phyloP scores from a whole-genome alignment of 495 filamentous ascomycete species.

The Cudoniella acicularis region DNA sequence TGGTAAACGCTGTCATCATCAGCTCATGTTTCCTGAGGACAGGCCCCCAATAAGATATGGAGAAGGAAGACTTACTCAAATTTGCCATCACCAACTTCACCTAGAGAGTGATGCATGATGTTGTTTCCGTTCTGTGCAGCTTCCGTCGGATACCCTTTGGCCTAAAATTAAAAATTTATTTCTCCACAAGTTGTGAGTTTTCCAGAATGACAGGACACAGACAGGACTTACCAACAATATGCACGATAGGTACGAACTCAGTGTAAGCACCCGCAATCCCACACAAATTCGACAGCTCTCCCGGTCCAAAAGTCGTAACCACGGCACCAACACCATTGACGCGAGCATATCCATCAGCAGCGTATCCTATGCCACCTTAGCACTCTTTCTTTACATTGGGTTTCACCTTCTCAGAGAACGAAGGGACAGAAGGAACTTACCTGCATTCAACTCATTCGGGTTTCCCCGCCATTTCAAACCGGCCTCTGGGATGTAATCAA shows the following conservation, averaged over 20 bases:
- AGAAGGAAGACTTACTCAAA: constrained; percentile 23
- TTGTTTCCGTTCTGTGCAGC: constrained; percentile 11
- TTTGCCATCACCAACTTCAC: constrained; percentile 21
- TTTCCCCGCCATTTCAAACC: constrained; percentile 66
- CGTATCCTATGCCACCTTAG: constrained; percentile 61
- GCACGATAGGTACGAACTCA: constrained; percentile 59
- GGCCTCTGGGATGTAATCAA: constrained; percentile 59
- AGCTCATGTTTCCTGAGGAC: too few species aligned
- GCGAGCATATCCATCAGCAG: constrained; percentile 69
- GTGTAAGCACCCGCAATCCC: constrained; percentile 64
- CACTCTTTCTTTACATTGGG: constrained; percentile 46
- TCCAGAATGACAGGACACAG: too few species aligned
- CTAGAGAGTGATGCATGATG: constrained; percentile 15
- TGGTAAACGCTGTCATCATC: constrained; percentile 33
- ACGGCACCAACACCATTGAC: constrained; percentile 61
- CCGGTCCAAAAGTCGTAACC: constrained; percentile 68
- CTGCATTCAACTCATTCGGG: constrained; percentile 59
- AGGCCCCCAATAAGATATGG: too few species aligned
- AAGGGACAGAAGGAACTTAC: constrained; percentile 39
- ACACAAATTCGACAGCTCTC: constrained; percentile 65
- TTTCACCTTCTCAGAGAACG: neutral
- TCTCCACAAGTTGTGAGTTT: too few species aligned
- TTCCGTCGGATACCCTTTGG: constrained; percentile 51
- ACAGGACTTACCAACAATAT: constrained; percentile 70
- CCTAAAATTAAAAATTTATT: too few species aligned